Evolutionary conservation across 768 basidiomycete species (phyloP).

Genomic region (Suillus fuscotomentosus): DNA sequence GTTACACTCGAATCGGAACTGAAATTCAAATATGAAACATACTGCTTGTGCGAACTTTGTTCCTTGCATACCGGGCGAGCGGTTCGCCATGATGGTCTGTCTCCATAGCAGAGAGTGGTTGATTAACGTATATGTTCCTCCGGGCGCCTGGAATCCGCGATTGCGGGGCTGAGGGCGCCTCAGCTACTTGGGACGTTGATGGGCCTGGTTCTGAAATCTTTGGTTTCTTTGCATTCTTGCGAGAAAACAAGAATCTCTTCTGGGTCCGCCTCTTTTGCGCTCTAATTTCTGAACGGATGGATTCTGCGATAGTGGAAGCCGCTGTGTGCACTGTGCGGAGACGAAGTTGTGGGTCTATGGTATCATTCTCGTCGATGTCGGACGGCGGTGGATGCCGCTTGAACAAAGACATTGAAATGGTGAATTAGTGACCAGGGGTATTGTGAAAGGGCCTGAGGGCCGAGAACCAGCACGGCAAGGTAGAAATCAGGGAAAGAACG

Average conservation of each 20-base stretch:
- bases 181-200: slow-evolving; percentile 22
- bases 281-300: slow-evolving; percentile 74
- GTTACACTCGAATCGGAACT: not conserved
- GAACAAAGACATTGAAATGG: slow-evolving; percentile 35
- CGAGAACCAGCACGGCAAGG: slow-evolving; percentile 32
- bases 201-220: slow-evolving; percentile 32
- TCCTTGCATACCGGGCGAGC: slow-evolving; percentile 73
- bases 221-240: slow-evolving; percentile 47
- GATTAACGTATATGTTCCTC: slow-evolving; percentile 82
- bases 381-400: slow-evolving; percentile 35
- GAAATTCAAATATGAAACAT: slow-evolving; percentile 31
- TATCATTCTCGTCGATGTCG: slow-evolving; percentile 64
- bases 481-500: slow-evolving; percentile 11
- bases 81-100: slow-evolving; percentile 76
- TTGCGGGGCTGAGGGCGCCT: slow-evolving; percentile 12
- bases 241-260: slow-evolving; percentile 58
- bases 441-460: slow-evolving; percentile 14
- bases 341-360: slow-evolving; percentile 82
- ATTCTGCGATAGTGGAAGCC: slow-evolving; percentile 85
- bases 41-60: slow-evolving; percentile 95
- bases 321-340: slow-evolving; percentile 93
- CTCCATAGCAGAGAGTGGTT: slow-evolving; percentile 61
- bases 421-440: slow-evolving; percentile 21
- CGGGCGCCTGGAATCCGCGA: slow-evolving; percentile 47
- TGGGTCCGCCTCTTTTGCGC: slow-evolving; percentile 56